phyloP scores from a whole-genome alignment of 2,329 filamentous ascomycete species.

The Neurospora sp. region DNA sequence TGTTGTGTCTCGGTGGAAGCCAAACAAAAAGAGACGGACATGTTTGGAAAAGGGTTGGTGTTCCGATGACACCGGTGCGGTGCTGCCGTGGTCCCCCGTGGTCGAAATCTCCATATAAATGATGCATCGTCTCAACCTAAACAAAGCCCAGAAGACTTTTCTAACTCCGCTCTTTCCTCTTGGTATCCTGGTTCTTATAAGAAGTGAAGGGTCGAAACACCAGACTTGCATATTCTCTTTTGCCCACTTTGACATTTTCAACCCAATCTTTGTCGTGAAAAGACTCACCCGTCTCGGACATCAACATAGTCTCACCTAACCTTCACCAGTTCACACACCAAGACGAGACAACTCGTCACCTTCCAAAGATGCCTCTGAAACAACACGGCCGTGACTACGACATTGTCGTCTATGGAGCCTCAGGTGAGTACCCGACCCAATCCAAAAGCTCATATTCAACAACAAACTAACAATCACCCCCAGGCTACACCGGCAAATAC shows the following conservation, averaged over 20 bases:
- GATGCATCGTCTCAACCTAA: not conserved
- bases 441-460: not conserved
- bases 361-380: conserved; percentile 33
- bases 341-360: not conserved
- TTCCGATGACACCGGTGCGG: not conserved
- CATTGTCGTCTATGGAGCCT: conserved; percentile 47
- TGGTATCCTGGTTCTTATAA: not conserved
- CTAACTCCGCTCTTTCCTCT: not conserved
- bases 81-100: not conserved
- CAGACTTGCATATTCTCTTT: not conserved
- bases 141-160: not conserved
- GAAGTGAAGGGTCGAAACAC: not conserved
- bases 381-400: conserved; percentile 46
- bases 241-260: not conserved
- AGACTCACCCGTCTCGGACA: not conserved
- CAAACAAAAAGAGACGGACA: not conserved
- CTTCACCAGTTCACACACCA: not conserved
- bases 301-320: not conserved
- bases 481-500: conserved; percentile 75
- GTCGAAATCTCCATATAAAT: not conserved
- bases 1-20: not conserved
- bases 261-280: not conserved
- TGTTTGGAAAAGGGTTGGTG: not conserved
- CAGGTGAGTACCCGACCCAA: conserved; percentile 30
- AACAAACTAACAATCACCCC: conserved; percentile 21